Evolutionary conservation across 129 eudicot genomes (phyloP), one percentile per base, ranked within the genome.

Genomic region (Smallanthus sonchifolius): DNA sequence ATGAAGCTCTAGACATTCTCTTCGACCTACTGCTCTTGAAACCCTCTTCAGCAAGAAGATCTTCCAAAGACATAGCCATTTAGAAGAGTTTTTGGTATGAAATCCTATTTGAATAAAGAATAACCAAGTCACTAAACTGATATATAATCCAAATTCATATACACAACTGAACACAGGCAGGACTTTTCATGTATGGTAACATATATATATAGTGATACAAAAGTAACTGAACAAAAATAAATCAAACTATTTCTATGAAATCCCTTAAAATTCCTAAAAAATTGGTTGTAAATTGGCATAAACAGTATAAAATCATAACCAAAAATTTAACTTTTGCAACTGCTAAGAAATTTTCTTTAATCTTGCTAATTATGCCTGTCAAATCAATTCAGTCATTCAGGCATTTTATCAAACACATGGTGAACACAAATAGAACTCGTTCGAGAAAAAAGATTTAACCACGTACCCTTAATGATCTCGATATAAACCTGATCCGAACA

Each of bases 61-160:
- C 89, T 76, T 88, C 89, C 66, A 91, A 68, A 39, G 97, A 91
- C 95, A 84, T 91, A 19, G 95, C 91, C 94, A 91, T 88, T 72
- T 77, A 20, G 61, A 75, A 43, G 38, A 72, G 71, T 24, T 79
- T 7, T 42, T 56, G 61, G 37, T 63, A 68, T 16, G n/a, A 72
- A 62, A 79, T 79, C 82, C 86, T 85, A 75, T 55, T 62, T 37
- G 10, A 69, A 66, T 51, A 36, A 62, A 67, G 15, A 69, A 67
- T 45, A 60, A 20, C 4, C 48, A 57, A 17, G 1, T 35, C 28
- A 43, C 5, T 7, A 52, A 55, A 34, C 45, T 19, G 30, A 16
- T 15, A 42, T 2, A 52, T 63, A 49, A 45, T 70, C 32, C n/a
- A 4, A 10, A 48, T 60, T 38, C 44, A 56, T 42, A 16, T 75